These are phyloP conservation scores for Mimosa bimucronata DNA, from an alignment of 306 rosid genomes.

Conservation along the genomic window DNA sequence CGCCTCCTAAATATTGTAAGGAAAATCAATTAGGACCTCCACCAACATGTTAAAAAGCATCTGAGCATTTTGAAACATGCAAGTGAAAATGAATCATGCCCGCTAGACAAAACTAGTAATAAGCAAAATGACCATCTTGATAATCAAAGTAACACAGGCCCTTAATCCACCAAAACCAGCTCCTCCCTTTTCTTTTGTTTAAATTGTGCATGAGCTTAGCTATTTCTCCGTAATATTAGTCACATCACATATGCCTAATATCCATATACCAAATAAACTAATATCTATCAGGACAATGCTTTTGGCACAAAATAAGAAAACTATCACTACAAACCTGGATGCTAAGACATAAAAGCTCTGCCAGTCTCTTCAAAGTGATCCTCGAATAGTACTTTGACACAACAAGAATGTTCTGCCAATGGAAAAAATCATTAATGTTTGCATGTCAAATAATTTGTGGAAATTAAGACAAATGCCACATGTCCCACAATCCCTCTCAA, in stretches of 20 bases:
- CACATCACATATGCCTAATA: background rate
- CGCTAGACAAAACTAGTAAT: background rate
- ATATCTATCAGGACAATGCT: background rate
- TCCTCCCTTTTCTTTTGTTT: background rate
- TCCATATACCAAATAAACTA: constrained; percentile 5
- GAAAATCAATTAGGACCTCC: constrained; percentile 15
- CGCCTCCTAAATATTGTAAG: constrained; percentile 63
- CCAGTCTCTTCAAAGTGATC: constrained; percentile 64
- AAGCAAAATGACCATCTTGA: background rate
- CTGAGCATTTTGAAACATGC: background rate
- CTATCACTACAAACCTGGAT: constrained; percentile 57
- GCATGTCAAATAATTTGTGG: background rate
- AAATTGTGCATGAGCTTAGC: background rate
- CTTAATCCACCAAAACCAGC: background rate
- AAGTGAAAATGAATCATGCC: constrained; percentile 12
- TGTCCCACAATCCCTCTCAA: constrained; percentile 28
- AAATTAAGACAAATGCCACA: constrained; percentile 19
- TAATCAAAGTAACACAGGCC: constrained; percentile 15
- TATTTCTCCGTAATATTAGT: constrained; percentile 10
- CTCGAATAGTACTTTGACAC: constrained; percentile 77
- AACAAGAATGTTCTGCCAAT: constrained; percentile 74
- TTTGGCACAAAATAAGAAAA: constrained; percentile 2
- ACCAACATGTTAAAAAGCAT: background rate
- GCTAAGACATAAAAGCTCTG: constrained; percentile 68
- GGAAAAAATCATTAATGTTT: constrained; percentile 22